These are phyloP conservation scores for Gomphus sp. DNA, from an alignment of 1,284 basidiomycete genomes.

Conservation along the genomic window DNA sequence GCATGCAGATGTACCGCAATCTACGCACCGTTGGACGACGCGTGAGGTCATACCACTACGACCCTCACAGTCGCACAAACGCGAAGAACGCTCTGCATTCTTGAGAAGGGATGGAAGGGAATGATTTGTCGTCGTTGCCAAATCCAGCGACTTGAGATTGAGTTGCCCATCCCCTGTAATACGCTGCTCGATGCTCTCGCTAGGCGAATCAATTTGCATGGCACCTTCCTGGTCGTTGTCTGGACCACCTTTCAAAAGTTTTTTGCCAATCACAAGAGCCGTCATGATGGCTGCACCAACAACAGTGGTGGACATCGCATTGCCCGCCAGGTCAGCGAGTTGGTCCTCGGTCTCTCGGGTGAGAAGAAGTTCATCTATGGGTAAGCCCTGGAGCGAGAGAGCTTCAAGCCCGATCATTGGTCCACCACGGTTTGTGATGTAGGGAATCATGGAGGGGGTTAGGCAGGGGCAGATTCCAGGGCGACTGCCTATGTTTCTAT, in stretches of 20 bases:
- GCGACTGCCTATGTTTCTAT: slow-evolving; percentile 75
- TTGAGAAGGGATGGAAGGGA: slow-evolving; percentile 51
- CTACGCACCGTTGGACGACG: slow-evolving; percentile 62
- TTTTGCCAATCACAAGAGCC: slow-evolving; percentile 62
- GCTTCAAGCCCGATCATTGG: slow-evolving; percentile 93
- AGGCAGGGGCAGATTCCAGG: slow-evolving; percentile 86
- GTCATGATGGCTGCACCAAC: slow-evolving; percentile 87
- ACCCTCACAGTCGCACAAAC: slow-evolving; percentile 87
- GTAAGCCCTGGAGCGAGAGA: slow-evolving; percentile 87
- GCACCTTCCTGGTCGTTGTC: slow-evolving; percentile 27
- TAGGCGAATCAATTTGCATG: slow-evolving; percentile 37
- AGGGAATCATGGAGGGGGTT: slow-evolving; percentile 94
- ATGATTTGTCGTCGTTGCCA: slow-evolving; percentile 39
- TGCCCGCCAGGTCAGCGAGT: slow-evolving; percentile 89
- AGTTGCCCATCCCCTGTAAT: slow-evolving; percentile 70
- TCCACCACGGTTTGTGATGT: slow-evolving; percentile 93
- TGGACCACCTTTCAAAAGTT: slow-evolving; percentile 54
- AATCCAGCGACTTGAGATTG: slow-evolving; percentile 51
- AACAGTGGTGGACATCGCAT: slow-evolving; percentile 96
- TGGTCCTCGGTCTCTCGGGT: slow-evolving; percentile 93
- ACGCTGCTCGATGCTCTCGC: slow-evolving; percentile 30
- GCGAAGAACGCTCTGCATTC: slow-evolving; percentile 61
- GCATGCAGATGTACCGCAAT: slow-evolving; percentile 78
- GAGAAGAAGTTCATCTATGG: slow-evolving; percentile 83
- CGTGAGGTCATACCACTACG: slow-evolving; percentile 67